Conservation (phyloP, 768 basidiomycete species). For the Scleroderma citrinum region DNA sequence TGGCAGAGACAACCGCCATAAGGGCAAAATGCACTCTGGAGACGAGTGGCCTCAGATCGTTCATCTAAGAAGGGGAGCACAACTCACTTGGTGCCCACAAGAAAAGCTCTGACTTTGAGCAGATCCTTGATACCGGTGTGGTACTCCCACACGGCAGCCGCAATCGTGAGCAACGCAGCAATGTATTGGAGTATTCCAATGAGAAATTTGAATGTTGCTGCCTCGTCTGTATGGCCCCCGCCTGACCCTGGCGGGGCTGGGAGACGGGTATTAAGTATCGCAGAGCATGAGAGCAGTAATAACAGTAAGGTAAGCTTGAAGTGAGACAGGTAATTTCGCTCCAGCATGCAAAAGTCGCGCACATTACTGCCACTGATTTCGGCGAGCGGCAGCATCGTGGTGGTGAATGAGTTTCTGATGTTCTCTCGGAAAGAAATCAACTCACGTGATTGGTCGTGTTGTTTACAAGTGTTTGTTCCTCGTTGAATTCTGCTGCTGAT, state of each 20-base stretch:
- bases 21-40: slow-evolving; percentile 46
- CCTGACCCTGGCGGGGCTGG: slow-evolving; percentile 29
- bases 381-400: slow-evolving; percentile 23
- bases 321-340: slow-evolving; percentile 68
- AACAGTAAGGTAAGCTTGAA: slow-evolving; percentile 61
- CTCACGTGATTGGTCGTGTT: slow-evolving; percentile 18
- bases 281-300: slow-evolving; percentile 55
- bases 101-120: slow-evolving; percentile 52
- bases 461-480: slow-evolving; percentile 38
- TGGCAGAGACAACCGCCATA: slow-evolving; percentile 42
- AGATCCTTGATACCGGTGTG: slow-evolving; percentile 52
- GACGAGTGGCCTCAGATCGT: neutral
- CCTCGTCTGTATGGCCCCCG: slow-evolving; percentile 17
- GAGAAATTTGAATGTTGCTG: slow-evolving; percentile 34
- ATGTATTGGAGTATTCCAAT: slow-evolving; percentile 48
- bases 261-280: slow-evolving; percentile 56
- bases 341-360: slow-evolving; percentile 77
- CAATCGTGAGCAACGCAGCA: slow-evolving; percentile 49
- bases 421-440: slow-evolving; percentile 3
- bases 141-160: slow-evolving; percentile 63
- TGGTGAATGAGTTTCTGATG: too few species aligned
- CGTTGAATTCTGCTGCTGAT: slow-evolving; percentile 33
- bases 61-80: neutral
- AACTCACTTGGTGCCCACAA: slow-evolving; percentile 49
- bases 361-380: slow-evolving; percentile 53